Conservation (phyloP, 495 filamentous ascomycete genomes). For the Penicillium paxilli region DNA sequence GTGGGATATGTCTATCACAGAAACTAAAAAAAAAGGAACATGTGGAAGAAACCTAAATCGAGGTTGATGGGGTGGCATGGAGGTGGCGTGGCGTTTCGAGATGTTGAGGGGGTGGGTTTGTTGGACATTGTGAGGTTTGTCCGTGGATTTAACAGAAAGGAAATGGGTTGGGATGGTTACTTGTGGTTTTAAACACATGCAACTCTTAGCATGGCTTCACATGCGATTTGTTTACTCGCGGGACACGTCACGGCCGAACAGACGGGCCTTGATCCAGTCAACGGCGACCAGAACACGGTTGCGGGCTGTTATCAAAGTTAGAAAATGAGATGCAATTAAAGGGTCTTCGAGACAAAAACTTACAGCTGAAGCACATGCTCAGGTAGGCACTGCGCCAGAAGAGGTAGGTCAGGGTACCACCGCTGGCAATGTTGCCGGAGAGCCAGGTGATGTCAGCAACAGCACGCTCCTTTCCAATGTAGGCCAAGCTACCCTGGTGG, state of each 20-base stretch:
- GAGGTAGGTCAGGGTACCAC: conserved; percentile 79
- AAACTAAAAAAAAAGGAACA: conserved; percentile 8
- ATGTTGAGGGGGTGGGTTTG: not conserved
- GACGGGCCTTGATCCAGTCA: conserved; percentile 94
- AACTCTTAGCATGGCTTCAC: conserved; percentile 4
- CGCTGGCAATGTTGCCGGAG: conserved; percentile 90
- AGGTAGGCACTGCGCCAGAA: conserved; percentile 98
- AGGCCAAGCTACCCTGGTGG: conserved; percentile 93
- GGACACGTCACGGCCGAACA: conserved; percentile 94
- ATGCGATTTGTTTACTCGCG: conserved; percentile 63
- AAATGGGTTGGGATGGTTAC: conserved; percentile 18
- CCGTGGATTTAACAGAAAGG: conserved; percentile 7
- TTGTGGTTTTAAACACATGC: too few relatives aligned
- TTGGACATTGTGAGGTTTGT: conserved; percentile 6
- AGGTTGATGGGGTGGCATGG: conserved; percentile 13
- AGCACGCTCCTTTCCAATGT: conserved; percentile 97
- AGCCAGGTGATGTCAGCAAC: conserved; percentile 98
- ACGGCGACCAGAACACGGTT: conserved; percentile 90
- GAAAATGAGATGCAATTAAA: conserved; percentile 9
- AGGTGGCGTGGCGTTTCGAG: conserved; percentile 21
- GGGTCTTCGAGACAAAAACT: too few relatives aligned
- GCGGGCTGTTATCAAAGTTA: conserved; percentile 53
- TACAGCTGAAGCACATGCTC: conserved; percentile 99
- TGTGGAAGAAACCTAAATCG: not conserved
- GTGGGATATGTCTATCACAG: conserved; percentile 28